These are phyloP conservation scores for Hymenoscyphus occultus DNA, from an alignment of 2,329 filamentous ascomycete genomes.

Conservation along the genomic window DNA sequence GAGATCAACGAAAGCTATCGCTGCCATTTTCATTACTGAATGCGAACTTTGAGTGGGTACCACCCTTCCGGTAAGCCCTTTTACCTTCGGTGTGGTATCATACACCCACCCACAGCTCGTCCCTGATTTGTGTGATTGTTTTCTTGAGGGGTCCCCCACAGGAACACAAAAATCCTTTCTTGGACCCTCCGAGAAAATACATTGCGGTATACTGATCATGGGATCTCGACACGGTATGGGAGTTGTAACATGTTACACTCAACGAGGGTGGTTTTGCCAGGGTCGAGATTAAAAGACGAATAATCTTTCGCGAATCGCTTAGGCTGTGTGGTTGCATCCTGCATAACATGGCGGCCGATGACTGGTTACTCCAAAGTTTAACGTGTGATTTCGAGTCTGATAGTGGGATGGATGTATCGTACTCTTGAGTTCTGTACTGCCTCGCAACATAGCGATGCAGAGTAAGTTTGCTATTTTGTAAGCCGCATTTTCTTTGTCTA, in stretches of 20 bases:
- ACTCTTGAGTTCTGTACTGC: neutral
- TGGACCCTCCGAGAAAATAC: neutral
- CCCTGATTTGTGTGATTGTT: no score
- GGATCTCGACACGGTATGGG: neutral
- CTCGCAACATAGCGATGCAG: neutral
- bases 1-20: no score
- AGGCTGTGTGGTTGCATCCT: neutral
- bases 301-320: neutral
- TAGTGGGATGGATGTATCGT: neutral
- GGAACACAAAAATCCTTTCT: neutral
- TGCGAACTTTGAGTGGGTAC: no score
- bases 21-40: no score
- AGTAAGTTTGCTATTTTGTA: neutral
- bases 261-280: neutral
- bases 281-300: neutral
- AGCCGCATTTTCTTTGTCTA: neutral
- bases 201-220: neutral
- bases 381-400: neutral
- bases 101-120: no score
- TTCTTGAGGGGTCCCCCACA: no score
- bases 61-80: no score
- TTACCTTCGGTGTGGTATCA: no score
- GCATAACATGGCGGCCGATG: neutral
- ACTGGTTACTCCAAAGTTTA: neutral
- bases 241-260: neutral